These are phyloP conservation scores for Niveomyces coronatus DNA, from an alignment of 2,329 filamentous ascomycete species.

Conservation along the genomic window DNA sequence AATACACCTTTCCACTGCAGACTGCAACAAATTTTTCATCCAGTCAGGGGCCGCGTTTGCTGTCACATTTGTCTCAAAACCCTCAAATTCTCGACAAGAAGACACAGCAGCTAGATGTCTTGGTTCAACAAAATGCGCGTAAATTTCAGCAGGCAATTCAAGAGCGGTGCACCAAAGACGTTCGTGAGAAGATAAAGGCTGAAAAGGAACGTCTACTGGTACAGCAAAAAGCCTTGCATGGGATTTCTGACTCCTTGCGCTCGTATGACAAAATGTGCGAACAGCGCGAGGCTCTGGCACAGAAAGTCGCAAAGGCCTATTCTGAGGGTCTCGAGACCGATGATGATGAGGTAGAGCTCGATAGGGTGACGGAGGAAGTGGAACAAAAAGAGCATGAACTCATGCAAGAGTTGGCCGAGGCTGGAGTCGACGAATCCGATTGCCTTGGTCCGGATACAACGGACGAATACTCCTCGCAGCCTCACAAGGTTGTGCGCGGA, in stretches of 20 bases:
- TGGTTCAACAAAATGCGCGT: conserved; percentile 36
- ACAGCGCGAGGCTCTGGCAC: conserved; percentile 35
- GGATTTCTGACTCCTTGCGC: conserved; percentile 30
- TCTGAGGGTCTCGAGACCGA: conserved; percentile 40
- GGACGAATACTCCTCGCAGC: conserved; percentile 9
- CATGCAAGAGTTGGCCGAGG: conserved; percentile 29
- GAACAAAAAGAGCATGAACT: conserved; percentile 33
- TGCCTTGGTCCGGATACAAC: conserved; percentile 23
- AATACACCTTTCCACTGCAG: too few relatives aligned
- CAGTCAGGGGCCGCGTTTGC: conserved; percentile 19
- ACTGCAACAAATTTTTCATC: conserved; percentile 11
- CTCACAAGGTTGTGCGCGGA: conserved; percentile 26
- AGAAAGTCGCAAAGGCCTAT: conserved; percentile 39
- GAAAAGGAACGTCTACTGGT: conserved; percentile 38
- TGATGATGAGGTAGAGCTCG: conserved; percentile 39
- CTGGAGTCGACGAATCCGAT: conserved; percentile 33
- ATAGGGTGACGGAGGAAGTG: conserved; percentile 36
- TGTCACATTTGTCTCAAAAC: conserved; percentile 21
- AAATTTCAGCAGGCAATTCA: conserved; percentile 38
- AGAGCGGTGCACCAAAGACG: conserved; percentile 34
- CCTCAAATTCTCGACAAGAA: conserved; percentile 24
- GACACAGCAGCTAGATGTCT: conserved; percentile 28
- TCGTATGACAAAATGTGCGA: conserved; percentile 31
- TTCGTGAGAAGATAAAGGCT: conserved; percentile 35
- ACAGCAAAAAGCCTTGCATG: conserved; percentile 34